Percentiles rank a stretch among this genome's conserved stretches.
These are phyloP conservation scores for slime mould (Dictyostelium discoideum) DNA, from an alignment of 78 protist genomes.

Conservation along the genomic window DNA sequence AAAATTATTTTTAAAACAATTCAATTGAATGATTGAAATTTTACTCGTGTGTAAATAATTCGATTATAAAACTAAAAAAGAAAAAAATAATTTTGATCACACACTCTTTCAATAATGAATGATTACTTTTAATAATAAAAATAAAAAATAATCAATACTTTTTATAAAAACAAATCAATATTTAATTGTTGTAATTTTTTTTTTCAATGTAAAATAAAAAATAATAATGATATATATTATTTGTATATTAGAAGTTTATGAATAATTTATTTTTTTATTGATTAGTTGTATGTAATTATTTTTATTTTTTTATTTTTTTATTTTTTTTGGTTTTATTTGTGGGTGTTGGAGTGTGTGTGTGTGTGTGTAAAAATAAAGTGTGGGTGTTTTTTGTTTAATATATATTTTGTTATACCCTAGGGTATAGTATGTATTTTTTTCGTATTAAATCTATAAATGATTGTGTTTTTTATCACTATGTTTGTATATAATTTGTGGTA, in stretches of 20 bases:
- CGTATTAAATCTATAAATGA: neutral
- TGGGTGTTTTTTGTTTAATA: no score
- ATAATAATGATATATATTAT: neutral
- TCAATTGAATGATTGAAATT: neutral
- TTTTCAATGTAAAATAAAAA: neutral
- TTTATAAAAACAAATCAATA: neutral
- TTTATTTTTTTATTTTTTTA: no score
- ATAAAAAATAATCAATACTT: neutral
- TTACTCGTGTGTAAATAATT: neutral
- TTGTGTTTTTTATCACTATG: no score
- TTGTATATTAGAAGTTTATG: no score
- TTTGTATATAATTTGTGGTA: neutral
- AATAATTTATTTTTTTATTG: no score
- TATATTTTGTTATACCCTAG: no score
- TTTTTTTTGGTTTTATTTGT: neutral
- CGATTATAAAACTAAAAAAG: neutral
- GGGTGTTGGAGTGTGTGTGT: neutral
- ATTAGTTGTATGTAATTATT: no score
- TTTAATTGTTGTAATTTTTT: neutral
- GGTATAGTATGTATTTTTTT: neutral
- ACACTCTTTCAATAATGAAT: neutral
- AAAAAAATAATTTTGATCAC: neutral
- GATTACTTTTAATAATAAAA: no score
- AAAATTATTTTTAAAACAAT: no score
- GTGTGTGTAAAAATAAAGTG: no score